Percentiles rank a stretch among this genome's conserved stretches.
Conservation (phyloP, 164 flowering plant genomes). For the Dillenia turbinata region DNA sequence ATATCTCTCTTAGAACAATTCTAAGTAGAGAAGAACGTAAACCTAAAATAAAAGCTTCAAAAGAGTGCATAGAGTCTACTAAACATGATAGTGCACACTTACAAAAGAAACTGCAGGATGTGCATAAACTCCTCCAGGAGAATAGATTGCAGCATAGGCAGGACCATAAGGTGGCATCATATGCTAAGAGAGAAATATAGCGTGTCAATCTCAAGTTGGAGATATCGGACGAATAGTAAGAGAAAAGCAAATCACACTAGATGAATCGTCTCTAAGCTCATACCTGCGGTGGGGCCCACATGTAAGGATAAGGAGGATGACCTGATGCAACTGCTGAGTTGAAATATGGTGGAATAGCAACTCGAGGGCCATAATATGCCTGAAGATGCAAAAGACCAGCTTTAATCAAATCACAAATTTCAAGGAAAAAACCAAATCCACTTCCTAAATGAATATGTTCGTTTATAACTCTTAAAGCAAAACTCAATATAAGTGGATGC, state of each 20-base stretch:
- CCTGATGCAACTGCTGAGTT: slow-evolving; percentile 68
- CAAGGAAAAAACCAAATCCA: not conserved
- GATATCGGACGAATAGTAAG: not conserved
- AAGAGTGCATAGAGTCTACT: too few species aligned
- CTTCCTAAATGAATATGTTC: not conserved
- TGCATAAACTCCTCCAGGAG: slow-evolving; percentile 85
- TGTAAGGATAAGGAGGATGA: slow-evolving; percentile 77
- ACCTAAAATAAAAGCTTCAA: too few species aligned
- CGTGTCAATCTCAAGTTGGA: not conserved
- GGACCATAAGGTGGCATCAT: slow-evolving; percentile 91
- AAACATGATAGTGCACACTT: slow-evolving; percentile 23
- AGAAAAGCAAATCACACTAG: not conserved
- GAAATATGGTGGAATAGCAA: slow-evolving; percentile 56
- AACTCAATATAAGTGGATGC: slow-evolving; percentile 1
- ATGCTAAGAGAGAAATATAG: slow-evolving; percentile 35
- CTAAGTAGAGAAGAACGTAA: too few species aligned
- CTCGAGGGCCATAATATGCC: slow-evolving; percentile 73
- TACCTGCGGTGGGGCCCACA: slow-evolving; percentile 97
- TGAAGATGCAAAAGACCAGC: slow-evolving; percentile 14
- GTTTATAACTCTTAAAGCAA: not conserved
- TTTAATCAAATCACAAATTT: not conserved
- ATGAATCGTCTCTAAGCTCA: not conserved
- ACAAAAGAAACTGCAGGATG: slow-evolving; percentile 81
- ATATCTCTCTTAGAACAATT: not conserved
- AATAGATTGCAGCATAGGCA: slow-evolving; percentile 82